phyloP scores from a whole-genome alignment of 2,329 filamentous ascomycete species.

The Phaeosphaeriaceae sp. region DNA sequence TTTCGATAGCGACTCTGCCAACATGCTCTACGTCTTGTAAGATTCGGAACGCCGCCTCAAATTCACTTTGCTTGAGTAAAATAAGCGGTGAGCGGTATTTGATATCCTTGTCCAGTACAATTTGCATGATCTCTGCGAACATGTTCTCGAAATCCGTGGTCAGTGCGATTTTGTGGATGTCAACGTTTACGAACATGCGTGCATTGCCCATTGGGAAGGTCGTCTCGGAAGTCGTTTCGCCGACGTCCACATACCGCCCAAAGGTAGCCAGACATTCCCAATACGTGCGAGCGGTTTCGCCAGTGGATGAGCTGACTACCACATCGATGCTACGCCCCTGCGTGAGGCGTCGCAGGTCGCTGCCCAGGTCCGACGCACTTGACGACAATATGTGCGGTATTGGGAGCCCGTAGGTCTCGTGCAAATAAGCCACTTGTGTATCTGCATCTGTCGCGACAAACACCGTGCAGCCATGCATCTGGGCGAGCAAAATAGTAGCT shows the following conservation, averaged over 20 bases:
- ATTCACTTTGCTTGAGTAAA: conserved; percentile 13
- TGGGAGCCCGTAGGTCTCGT: conserved; percentile 14
- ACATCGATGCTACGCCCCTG: conserved; percentile 41
- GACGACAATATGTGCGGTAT: conserved; percentile 35
- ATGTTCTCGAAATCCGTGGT: not conserved
- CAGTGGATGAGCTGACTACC: conserved; percentile 38
- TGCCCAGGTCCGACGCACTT: conserved; percentile 6
- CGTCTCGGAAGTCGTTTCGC: not conserved
- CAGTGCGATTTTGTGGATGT: conserved; percentile 9
- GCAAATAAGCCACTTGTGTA: conserved; percentile 14
- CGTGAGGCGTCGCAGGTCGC: conserved; percentile 18
- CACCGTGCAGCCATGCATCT: conserved; percentile 15
- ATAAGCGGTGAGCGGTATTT: not conserved
- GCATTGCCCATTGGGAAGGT: conserved; percentile 4
- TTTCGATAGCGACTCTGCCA: conserved; percentile 1
- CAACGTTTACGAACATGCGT: conserved; percentile 6
- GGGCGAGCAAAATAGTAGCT: conserved; percentile 21
- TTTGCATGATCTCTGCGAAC: conserved; percentile 3
- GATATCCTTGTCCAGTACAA: conserved; percentile 1
- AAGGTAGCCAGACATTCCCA: conserved; percentile 38
- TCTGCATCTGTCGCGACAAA: conserved; percentile 20
- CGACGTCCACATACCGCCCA: conserved; percentile 38
- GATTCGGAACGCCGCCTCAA: conserved; percentile 4
- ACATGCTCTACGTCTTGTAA: conserved; percentile 5
- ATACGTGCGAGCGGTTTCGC: conserved; percentile 20